Conservation (phyloP, 2,329 filamentous ascomycete species). For the Shiraia bambusicola region DNA sequence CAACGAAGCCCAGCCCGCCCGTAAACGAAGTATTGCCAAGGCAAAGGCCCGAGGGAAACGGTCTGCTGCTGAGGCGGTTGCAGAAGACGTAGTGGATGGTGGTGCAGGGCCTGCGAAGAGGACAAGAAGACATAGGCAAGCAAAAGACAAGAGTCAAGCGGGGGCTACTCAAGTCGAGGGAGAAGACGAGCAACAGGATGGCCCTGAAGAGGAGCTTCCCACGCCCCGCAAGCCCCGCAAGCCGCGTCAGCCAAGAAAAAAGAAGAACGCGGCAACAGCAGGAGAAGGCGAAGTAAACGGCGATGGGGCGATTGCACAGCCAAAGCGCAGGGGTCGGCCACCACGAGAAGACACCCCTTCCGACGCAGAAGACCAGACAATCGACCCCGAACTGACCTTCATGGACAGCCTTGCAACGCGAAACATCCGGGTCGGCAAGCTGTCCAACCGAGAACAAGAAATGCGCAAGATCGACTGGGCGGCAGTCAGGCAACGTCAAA, state of each 20-base stretch:
- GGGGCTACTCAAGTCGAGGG: conserved; percentile 10
- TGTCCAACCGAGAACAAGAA: conserved; percentile 72
- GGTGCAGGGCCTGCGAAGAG: conserved; percentile 24
- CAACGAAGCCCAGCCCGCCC: conserved; percentile 13
- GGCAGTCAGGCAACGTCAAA: conserved; percentile 47
- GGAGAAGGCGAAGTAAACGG: conserved; percentile 13
- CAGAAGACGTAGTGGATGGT: conserved; percentile 13
- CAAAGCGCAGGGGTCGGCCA: conserved; percentile 29
- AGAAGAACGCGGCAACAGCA: conserved; percentile 15
- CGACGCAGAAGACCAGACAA: conserved; percentile 46
- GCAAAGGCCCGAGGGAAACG: conserved; percentile 24
- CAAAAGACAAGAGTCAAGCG: conserved; percentile 16
- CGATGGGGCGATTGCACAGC: conserved; percentile 8
- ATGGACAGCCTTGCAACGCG: conserved; percentile 74
- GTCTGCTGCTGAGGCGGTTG: conserved; percentile 9
- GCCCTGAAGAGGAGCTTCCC: conserved; percentile 11
- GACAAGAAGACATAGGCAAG: conserved; percentile 31
- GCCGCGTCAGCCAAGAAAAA: conserved; percentile 21
- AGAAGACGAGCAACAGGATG: conserved; percentile 10
- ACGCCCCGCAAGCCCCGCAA: conserved; percentile 22
- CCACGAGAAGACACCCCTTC: conserved; percentile 36
- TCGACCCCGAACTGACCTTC: conserved; percentile 67
- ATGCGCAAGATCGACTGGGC: conserved; percentile 67
- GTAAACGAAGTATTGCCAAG: conserved; percentile 6
- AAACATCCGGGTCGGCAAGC: conserved; percentile 64